Percentiles rank a stretch among this genome's conserved stretches.
Conservation (phyloP, 1,284 basidiomycete species). For the Ustilago trichophora region DNA sequence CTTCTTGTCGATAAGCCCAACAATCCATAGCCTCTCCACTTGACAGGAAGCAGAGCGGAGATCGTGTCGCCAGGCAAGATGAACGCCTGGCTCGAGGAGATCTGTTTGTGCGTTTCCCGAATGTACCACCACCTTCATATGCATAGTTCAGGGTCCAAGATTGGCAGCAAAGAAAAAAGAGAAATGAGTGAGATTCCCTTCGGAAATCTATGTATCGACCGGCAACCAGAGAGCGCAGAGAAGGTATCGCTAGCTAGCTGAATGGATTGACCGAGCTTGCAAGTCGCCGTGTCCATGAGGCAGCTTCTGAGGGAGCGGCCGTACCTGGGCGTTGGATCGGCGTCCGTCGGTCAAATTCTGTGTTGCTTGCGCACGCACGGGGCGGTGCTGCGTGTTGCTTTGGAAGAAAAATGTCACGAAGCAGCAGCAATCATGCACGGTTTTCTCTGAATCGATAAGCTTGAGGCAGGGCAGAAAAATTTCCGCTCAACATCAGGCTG, state of each 20-base stretch:
- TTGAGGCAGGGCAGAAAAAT: neutral
- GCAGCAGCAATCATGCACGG: constrained; percentile 2
- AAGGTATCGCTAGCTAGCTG: too few species aligned
- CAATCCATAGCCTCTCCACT: neutral
- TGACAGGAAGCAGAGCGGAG: neutral
- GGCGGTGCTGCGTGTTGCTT: constrained; percentile 1
- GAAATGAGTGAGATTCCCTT: neutral
- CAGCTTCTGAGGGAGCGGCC: too few species aligned
- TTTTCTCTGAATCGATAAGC: constrained; percentile 28
- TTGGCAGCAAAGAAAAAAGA: too few species aligned
- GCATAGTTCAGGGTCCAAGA: neutral
- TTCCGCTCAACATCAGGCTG: too few species aligned
- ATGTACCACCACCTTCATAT: neutral
- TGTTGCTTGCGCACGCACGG: neutral
- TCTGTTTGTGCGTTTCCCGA: too few species aligned
- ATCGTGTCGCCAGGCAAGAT: too few species aligned
- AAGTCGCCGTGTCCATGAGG: constrained; percentile 5
- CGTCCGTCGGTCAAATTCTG: constrained; percentile 4
- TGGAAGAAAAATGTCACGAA: neutral
- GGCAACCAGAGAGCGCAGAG: constrained; percentile 3
- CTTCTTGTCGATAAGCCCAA: constrained; percentile 23
- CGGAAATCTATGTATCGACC: neutral
- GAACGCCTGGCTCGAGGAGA: too few species aligned
- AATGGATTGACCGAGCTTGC: neutral
- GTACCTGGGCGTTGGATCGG: constrained; percentile 3